phyloP scores from a whole-genome alignment of 2,329 filamentous ascomycete genomes.

The Pseudocercospora macadamiae region DNA sequence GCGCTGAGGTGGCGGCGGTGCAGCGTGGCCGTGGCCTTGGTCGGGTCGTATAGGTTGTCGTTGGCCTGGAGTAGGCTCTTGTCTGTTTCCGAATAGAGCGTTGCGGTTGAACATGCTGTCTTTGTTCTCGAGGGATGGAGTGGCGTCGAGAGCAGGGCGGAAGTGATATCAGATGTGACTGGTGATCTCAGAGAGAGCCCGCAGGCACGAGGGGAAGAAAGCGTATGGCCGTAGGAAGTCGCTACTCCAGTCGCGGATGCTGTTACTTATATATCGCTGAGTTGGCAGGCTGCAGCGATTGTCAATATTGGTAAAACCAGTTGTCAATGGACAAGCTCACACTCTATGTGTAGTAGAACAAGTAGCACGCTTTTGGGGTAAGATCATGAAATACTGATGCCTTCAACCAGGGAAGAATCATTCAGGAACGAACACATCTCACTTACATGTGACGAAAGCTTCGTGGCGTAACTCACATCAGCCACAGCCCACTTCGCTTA shows the following conservation, averaged over 20 bases:
- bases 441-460: not conserved
- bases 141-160: not conserved
- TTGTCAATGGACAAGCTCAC: too few relatives aligned
- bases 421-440: not conserved
- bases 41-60: constrained; percentile 32
- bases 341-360: too few relatives aligned
- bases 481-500: not conserved
- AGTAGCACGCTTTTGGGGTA: too few relatives aligned
- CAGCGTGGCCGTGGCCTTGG: too few relatives aligned
- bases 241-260: too few relatives aligned
- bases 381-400: not conserved
- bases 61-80: constrained; percentile 45
- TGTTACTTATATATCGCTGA: too few relatives aligned
- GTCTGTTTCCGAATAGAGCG: constrained; percentile 45
- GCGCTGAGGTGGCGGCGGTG: constrained; percentile 36
- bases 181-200: too few relatives aligned
- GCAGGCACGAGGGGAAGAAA: too few relatives aligned
- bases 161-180: not conserved
- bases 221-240: too few relatives aligned
- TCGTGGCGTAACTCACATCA: not conserved
- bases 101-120: constrained; percentile 60
- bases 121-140: not conserved
- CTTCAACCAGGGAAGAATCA: not conserved
- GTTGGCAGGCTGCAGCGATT: too few relatives aligned
- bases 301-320: too few relatives aligned